Conservation (phyloP, 2,329 filamentous ascomycete species). For the Botryosphaeria agaves region DNA sequence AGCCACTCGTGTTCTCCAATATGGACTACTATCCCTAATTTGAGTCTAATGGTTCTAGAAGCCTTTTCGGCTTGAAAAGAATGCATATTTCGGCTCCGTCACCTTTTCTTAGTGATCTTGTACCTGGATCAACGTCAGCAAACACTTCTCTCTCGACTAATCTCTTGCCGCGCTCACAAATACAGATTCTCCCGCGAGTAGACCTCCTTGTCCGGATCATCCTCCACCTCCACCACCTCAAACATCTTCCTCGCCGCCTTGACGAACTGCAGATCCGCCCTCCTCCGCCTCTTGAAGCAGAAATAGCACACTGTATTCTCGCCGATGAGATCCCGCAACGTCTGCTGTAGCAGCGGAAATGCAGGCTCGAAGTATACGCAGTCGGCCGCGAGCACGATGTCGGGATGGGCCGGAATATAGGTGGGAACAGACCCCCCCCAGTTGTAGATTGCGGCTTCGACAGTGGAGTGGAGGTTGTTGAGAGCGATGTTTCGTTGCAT, state of each 20-base stretch:
- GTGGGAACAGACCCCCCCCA: constrained; percentile 40
- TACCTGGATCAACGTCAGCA: neutral
- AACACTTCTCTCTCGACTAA: neutral
- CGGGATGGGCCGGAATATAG: constrained; percentile 38
- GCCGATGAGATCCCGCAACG: constrained; percentile 55
- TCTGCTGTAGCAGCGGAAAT: constrained; percentile 71
- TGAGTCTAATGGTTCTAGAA: too few species aligned
- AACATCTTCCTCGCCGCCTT: constrained; percentile 32
- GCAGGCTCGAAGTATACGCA: constrained; percentile 96
- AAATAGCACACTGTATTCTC: constrained; percentile 56
- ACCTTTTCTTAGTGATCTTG: neutral
- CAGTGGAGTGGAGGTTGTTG: constrained; percentile 49
- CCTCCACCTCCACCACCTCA: constrained; percentile 25
- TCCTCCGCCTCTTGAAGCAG: constrained; percentile 85
- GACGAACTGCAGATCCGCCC: constrained; percentile 41
- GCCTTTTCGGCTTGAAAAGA: too few species aligned
- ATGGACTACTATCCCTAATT: too few species aligned
- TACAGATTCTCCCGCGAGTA: constrained; percentile 31
- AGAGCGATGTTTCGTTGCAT: constrained; percentile 79
- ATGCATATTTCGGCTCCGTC: neutral
- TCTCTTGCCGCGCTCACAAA: constrained; percentile 20
- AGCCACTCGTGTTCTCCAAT: too few species aligned
- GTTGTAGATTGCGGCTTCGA: constrained; percentile 56
- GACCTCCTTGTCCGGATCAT: constrained; percentile 28
- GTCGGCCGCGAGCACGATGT: constrained; percentile 83